Base-by-base conservation (phyloP, 129 eudicot species). In the Scalesia atractyloides region DNA sequence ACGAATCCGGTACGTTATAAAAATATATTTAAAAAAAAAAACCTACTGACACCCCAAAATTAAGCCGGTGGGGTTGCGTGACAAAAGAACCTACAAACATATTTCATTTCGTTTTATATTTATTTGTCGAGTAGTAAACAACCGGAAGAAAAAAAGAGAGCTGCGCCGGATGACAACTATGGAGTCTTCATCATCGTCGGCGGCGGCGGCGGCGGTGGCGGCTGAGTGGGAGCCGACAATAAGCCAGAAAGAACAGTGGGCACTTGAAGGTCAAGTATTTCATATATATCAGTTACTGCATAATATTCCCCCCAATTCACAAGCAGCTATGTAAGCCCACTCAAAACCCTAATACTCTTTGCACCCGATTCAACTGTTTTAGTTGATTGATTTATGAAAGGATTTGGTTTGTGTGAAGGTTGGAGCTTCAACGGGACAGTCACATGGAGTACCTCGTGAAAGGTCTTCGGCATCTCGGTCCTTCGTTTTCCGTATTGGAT, bases 181-280 rank as follows among this genome's bases (percentile, higher is more conserved):
- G 74, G 83, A 69, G 44, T 4, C 81, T n/a, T 54, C 77, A 10
- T 14, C 77, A 19, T 46, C 79, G 10, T 64, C n/a, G n/a, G n/a
- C n/a, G 30, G 30, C 30, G 30, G 30, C 81, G 24, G 11, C 75
- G 51, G 10, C 69, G 12, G 7, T 73, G 65, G 57, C 72, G 82
- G 66, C 70, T 76, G 79, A 61, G 16, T 64, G 62, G 61, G 76
- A 70, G 56, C 75, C 50, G 7, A 88, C 96, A 3, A 78, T 63
- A 64, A 83, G 86, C 9, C 86, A 89, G 76, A 82, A 84, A 76
- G 97, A 89, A 0, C 98, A 89, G 61, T 80, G 90, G 87, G 76
- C 68, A 78, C 80, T 88, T 0, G 77, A 87, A 60, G 2, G 56
- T 66, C 92, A 87, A 13, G 88, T 87, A 34, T 73, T 80, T 71